Conservation (phyloP, 1,139 yeast genomes). For the Lodderomyces pseudojiufengensis region DNA sequence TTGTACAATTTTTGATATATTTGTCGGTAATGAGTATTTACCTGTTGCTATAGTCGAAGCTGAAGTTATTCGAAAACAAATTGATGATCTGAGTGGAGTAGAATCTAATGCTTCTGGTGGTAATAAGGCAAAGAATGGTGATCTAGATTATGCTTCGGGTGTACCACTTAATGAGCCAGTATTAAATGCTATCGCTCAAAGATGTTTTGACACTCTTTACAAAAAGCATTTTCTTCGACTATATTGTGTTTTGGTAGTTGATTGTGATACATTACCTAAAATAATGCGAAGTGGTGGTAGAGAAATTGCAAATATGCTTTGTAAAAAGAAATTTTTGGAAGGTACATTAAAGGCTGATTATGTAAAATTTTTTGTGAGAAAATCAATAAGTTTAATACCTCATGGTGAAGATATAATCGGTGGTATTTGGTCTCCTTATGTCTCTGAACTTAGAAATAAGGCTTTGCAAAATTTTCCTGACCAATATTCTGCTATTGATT, state of each 20-base stretch:
- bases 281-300: constrained; percentile 78
- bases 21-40: constrained; percentile 77
- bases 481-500: constrained; percentile 75
- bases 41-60: constrained; percentile 89
- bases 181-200: constrained; percentile 70
- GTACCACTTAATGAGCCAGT: constrained; percentile 53
- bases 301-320: constrained; percentile 91
- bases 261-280: constrained; percentile 80
- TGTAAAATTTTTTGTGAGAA: constrained; percentile 73
- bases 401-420: constrained; percentile 78
- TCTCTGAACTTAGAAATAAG: constrained; percentile 55
- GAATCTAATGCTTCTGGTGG: constrained; percentile 10
- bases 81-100: constrained; percentile 22
- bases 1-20: constrained; percentile 86
- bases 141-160: constrained; percentile 22
- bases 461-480: constrained; percentile 40
- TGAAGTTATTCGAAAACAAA: constrained; percentile 52
- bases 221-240: constrained; percentile 73
- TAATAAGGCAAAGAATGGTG: constrained; percentile 13
- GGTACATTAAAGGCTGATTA: constrained; percentile 75
- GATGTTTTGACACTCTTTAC: constrained; percentile 66
- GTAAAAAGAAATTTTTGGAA: constrained; percentile 74
- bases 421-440: constrained; percentile 80
- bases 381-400: constrained; percentile 66
- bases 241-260: constrained; percentile 77